phyloP scores from a whole-genome alignment of 345 rosid species.

The Eucalyptus brandiana region DNA sequence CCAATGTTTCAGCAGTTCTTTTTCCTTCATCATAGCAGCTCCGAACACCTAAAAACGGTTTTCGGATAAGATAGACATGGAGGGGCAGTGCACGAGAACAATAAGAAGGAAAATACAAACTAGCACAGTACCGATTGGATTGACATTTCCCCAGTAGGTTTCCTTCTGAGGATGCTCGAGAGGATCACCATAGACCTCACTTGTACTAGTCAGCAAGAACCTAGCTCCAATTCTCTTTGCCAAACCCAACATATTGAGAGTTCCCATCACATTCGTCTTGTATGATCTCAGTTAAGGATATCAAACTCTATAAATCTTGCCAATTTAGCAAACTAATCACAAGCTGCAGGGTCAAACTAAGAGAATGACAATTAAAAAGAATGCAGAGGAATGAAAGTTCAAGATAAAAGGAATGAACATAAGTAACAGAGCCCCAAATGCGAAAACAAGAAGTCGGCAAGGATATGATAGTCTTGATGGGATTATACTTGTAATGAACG shows the following conservation, averaged over 20 bases:
- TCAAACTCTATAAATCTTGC: not conserved
- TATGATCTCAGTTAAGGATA: conserved; percentile 44
- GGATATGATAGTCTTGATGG: conserved; percentile 98
- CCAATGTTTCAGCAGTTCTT: conserved; percentile 86
- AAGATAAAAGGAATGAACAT: not conserved
- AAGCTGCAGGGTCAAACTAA: not conserved
- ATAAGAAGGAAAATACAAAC: not conserved
- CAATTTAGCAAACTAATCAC: not conserved
- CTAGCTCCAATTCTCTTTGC: conserved; percentile 98
- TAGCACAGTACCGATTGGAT: conserved; percentile 65
- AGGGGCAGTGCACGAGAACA: not conserved
- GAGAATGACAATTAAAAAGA: not conserved
- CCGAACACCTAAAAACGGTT: conserved; percentile 61
- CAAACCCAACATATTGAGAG: conserved; percentile 94
- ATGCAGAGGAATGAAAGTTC: not conserved
- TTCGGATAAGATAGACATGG: not conserved
- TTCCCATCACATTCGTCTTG: conserved; percentile 99
- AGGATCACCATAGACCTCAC: conserved; percentile 99
- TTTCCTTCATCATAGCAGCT: conserved; percentile 99
- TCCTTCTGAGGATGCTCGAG: conserved; percentile 99
- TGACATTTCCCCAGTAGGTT: conserved; percentile 97
- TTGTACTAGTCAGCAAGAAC: conserved; percentile 94
- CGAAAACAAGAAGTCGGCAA: not conserved
- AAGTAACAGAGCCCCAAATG: not conserved
- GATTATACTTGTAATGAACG: conserved; percentile 92